Evolutionary conservation across 176 grass and related monocot species (phyloP).

Genomic region (Metroxylon sagu): DNA sequence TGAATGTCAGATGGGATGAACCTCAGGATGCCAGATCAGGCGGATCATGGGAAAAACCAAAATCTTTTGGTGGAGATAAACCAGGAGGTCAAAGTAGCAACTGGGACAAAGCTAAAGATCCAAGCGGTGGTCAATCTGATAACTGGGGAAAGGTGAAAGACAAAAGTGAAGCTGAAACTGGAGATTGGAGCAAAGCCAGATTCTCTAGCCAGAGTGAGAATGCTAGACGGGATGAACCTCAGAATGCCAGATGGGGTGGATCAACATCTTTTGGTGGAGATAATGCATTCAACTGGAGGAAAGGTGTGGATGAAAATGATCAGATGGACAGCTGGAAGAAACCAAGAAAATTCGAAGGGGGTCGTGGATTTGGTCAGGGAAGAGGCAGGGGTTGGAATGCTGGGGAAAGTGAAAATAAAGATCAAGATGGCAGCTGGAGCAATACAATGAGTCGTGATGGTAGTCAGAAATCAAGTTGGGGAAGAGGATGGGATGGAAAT

Average conservation of each 20-base stretch:
- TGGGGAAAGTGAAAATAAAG: slow-evolving; percentile 24
- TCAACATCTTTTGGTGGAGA: slow-evolving; percentile 16
- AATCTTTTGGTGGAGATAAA: slow-evolving; percentile 4
- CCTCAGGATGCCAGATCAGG: slow-evolving; percentile 2
- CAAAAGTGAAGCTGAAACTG: slow-evolving; percentile 6
- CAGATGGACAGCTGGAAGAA: slow-evolving; percentile 35
- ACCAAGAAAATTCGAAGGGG: slow-evolving; percentile 30
- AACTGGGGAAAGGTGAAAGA: background rate
- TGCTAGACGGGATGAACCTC: background rate
- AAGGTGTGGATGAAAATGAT: slow-evolving; percentile 25
- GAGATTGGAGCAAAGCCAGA: slow-evolving; percentile 21
- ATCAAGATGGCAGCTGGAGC: slow-evolving; percentile 33
- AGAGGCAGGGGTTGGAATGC: slow-evolving; percentile 16
- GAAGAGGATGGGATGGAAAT: slow-evolving; percentile 20
- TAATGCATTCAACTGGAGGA: slow-evolving; percentile 28
- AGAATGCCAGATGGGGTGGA: background rate
- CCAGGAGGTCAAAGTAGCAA: background rate
- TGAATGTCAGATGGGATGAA: background rate
- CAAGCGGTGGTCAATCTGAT: no score
- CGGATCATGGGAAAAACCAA: slow-evolving; percentile 33
- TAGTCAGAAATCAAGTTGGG: slow-evolving; percentile 32
- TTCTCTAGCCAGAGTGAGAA: slow-evolving; percentile 16
- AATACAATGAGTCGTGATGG: slow-evolving; percentile 21
- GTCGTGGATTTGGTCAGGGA: slow-evolving; percentile 29
- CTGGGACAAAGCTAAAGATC: no score